phyloP scores from a whole-genome alignment of 805 yeast species.

The Suhomyces xylopsoci region DNA sequence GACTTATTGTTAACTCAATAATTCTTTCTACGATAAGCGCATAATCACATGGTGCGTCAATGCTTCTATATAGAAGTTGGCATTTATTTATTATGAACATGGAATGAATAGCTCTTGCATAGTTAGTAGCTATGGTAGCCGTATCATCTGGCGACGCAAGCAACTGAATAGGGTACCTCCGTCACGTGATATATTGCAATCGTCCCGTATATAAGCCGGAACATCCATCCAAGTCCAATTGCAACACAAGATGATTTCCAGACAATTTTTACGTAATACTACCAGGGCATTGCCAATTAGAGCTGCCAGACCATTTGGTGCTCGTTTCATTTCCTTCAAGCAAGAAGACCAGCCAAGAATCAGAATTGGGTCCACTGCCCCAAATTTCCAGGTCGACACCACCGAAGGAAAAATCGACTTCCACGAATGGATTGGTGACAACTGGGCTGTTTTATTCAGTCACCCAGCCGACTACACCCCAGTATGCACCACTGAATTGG shows the following conservation, averaged over 20 bases:
- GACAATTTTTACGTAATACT: slow-evolving; percentile 17
- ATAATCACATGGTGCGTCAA: too few relatives aligned
- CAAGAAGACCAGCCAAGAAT: slow-evolving; percentile 42
- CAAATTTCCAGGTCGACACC: slow-evolving; percentile 63
- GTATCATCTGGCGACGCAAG: not conserved
- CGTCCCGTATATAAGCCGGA: not conserved
- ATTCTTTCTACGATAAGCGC: too few relatives aligned
- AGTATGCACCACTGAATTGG: slow-evolving; percentile 75
- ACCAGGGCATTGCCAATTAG: slow-evolving; percentile 1
- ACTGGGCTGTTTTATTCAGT: slow-evolving; percentile 67
- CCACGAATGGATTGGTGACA: slow-evolving; percentile 58
- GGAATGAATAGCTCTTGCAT: too few relatives aligned
- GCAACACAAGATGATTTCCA: slow-evolving; percentile 15
- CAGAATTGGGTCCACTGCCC: slow-evolving; percentile 62
- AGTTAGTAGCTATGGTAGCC: not conserved
- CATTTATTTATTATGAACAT: not conserved
- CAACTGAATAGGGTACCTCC: not conserved
- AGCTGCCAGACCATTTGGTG: slow-evolving; percentile 1
- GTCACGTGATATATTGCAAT: slow-evolving; percentile 7
- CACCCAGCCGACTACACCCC: slow-evolving; percentile 82
- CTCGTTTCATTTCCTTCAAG: slow-evolving; percentile 29
- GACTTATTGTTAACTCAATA: too few relatives aligned
- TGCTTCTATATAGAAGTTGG: too few relatives aligned
- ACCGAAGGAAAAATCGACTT: slow-evolving; percentile 62
- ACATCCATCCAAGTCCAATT: not conserved